These are phyloP conservation scores for Rhodamnia rubescens DNA, from an alignment of 345 rosid genomes.

Conservation along the genomic window DNA sequence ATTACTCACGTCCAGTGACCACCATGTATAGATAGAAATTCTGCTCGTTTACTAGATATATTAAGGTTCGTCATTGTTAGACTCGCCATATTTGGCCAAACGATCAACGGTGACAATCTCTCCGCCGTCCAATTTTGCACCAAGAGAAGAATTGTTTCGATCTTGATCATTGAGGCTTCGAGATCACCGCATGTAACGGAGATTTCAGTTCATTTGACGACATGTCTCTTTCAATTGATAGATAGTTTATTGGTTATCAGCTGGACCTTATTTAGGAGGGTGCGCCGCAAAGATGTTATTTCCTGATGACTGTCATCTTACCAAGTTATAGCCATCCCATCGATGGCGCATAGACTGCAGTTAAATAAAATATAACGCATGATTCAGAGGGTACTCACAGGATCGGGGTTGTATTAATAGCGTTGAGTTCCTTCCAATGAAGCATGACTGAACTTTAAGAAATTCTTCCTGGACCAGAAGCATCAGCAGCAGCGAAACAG, in stretches of 20 bases:
- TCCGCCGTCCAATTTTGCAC: background rate
- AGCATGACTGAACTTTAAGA: background rate
- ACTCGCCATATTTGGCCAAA: background rate
- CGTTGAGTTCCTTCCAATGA: background rate
- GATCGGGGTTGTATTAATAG: background rate
- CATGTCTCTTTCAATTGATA: background rate
- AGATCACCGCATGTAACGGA: background rate
- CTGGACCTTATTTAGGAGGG: background rate
- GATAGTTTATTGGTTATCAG: background rate
- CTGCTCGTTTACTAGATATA: background rate
- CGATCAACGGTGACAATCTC: background rate
- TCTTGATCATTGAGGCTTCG: background rate
- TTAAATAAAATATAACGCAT: background rate
- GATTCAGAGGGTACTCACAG: background rate
- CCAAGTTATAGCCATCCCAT: background rate
- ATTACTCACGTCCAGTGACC: constrained; percentile 31
- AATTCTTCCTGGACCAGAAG: background rate
- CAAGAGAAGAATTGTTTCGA: background rate
- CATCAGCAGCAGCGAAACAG: background rate
- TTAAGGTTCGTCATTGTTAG: background rate
- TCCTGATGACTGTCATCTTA: too few species aligned
- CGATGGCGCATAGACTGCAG: background rate
- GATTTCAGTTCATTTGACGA: background rate
- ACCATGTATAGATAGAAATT: constrained; percentile 27
- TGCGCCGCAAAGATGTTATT: too few species aligned